These are phyloP conservation scores for Neurospora sp. DNA, from an alignment of 495 filamentous ascomycete genomes.

Conservation along the genomic window DNA sequence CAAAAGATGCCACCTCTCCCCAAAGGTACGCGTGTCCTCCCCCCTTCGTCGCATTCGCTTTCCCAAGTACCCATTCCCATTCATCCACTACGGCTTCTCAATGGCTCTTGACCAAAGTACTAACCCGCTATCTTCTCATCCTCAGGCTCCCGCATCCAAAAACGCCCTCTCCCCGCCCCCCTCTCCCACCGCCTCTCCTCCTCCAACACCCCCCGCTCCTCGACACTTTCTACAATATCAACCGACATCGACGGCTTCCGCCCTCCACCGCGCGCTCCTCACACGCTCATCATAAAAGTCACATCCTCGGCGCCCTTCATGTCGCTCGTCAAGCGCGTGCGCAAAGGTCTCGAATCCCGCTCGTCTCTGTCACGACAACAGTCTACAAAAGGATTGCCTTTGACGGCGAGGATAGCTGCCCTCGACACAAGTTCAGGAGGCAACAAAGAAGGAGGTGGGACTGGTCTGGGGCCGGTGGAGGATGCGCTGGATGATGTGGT, in stretches of 20 bases:
- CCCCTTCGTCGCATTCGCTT: neutral
- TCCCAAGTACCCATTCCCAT: neutral
- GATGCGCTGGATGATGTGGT: slow-evolving; percentile 45
- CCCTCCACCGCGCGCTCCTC: slow-evolving; percentile 41
- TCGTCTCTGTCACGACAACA: slow-evolving; percentile 50
- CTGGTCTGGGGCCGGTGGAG: neutral
- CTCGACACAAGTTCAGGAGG: slow-evolving; percentile 15
- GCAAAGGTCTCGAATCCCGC: slow-evolving; percentile 60
- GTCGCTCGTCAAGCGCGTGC: slow-evolving; percentile 69
- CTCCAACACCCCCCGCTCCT: slow-evolving; percentile 24
- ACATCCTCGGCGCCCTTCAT: slow-evolving; percentile 66
- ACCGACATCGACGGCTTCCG: slow-evolving; percentile 65
- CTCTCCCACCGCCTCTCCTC: neutral
- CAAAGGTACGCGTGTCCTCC: slow-evolving; percentile 23
- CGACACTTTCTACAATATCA: slow-evolving; percentile 30
- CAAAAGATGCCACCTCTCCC: slow-evolving; percentile 38
- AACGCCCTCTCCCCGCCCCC: slow-evolving; percentile 17
- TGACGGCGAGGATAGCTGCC: slow-evolving; percentile 33
- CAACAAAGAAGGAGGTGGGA: neutral
- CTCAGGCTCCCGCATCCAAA: slow-evolving; percentile 19
- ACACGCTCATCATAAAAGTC: slow-evolving; percentile 58
- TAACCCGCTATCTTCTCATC: neutral
- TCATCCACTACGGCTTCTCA: neutral
- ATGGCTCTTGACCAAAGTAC: neutral
- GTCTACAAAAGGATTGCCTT: slow-evolving; percentile 22